A percentile compares a stretch with the other conserved stretches of the same genome.
These are phyloP conservation scores for Quercus robur DNA, from an alignment of 306 rosid genomes.

Conservation along the genomic window DNA sequence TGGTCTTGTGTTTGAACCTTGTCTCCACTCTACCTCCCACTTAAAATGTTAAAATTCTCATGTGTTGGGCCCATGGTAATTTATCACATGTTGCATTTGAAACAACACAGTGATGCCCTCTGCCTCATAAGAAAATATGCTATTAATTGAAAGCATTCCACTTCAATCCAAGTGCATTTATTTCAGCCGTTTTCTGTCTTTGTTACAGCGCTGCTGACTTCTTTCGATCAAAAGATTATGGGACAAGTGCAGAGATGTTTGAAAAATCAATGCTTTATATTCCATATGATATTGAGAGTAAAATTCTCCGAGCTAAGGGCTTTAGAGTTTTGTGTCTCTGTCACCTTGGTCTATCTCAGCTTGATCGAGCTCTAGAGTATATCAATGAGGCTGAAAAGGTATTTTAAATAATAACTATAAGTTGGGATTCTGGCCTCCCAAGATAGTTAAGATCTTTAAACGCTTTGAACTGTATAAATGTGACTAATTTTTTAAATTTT, in stretches of 20 bases:
- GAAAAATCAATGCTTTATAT: constrained; percentile 94
- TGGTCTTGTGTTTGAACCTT: no score
- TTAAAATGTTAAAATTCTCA: no score
- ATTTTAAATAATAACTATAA: constrained; percentile 6
- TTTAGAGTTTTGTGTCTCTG: constrained; percentile 87
- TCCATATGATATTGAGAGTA: constrained; percentile 66
- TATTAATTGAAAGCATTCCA: constrained; percentile 2
- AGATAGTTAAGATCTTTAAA: background rate
- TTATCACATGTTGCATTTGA: no score
- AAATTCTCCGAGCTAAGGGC: constrained; percentile 78
- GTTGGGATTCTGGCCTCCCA: constrained; percentile 12
- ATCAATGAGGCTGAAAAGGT: constrained; percentile 93
- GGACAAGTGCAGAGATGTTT: constrained; percentile 78
- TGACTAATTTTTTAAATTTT: background rate
- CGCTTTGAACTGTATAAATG: background rate
- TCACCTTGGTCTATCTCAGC: constrained; percentile 74
- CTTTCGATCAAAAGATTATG: constrained; percentile 81
- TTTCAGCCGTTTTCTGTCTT: constrained; percentile 13
- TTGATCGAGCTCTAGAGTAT: constrained; percentile 90
- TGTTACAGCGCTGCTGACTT: constrained; percentile 68
- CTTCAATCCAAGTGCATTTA: constrained; percentile 8
- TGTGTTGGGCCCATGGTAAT: no score
- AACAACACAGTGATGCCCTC: background rate
- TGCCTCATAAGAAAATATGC: background rate
- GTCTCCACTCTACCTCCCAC: no score